Base-by-base conservation (phyloP, 192 early-diverging fungal genomes). In the Gryganskiella cystojenkinii region DNA sequence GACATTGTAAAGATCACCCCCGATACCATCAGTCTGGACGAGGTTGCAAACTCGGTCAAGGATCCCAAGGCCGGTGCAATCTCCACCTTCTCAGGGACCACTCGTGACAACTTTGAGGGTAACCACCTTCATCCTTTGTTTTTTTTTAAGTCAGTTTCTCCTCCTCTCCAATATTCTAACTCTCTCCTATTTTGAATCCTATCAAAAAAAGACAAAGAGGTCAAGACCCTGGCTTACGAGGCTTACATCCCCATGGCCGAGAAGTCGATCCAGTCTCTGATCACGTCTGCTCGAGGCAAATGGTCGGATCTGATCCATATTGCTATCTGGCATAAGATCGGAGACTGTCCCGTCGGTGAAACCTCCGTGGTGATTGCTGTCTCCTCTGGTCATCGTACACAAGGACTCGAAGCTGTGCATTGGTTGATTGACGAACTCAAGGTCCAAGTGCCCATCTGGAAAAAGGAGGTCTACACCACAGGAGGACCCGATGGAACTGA, bases 381-480 rank as follows among this genome's bases (percentile, higher is more conserved):
- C 15, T 92, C 92, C 1, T 90, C 89, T 17, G 88, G 92, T 0
- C 96, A 97, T 71, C 81, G 97, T 8, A 82, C 81, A 27, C 94
- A 94, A 56, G 92, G 92, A 0, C 80, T 97, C 28, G 83, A 85
- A 28, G 92, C 95, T 2, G 86, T 90, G 0, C 89, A 88, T 42
- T 96, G 88, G 83, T 81, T 99, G 46, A 95, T 99, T 55, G 91
- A 99, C 59, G 87, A 94, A 55, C 83, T 99, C n/a, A 99, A 99
- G 78, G 88, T 78, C 0, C 79, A 85, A 20, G 88, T 92, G 56
- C 95, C 95, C 4, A 94, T 99, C 42, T 99, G 97, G 97, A 99
- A 99, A 69, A 94, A 93, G 71, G 97, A 99, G 74, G 65, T 92
- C 3, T 93, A 97, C 64, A 85, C 85, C 13, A 95, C 94, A 66